Percentiles rank a stretch among this genome's conserved stretches.
phyloP scores from a whole-genome alignment of 1,139 yeast genomes.

The Pichia sp. region DNA sequence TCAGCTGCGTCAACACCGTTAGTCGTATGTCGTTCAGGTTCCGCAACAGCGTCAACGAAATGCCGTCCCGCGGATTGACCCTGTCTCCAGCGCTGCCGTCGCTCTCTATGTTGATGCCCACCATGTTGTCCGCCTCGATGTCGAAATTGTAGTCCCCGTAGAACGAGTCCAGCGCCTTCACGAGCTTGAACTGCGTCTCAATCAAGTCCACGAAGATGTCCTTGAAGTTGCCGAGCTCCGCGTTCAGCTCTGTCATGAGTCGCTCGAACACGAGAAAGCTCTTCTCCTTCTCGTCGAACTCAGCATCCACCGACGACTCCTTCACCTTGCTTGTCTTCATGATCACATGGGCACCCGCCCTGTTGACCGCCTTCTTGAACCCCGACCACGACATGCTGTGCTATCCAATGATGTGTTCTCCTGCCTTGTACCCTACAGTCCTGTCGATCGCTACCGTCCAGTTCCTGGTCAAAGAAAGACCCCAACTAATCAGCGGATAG shows the following conservation, averaged over 20 bases:
- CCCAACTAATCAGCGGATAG: too few species aligned
- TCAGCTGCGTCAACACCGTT: constrained; percentile 36
- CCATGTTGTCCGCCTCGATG: constrained; percentile 20
- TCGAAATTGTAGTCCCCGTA: constrained; percentile 40
- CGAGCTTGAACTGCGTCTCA: constrained; percentile 44
- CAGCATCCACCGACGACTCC: constrained; percentile 45
- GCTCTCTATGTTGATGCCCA: constrained; percentile 9
- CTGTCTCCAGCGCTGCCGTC: not conserved
- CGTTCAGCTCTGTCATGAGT: constrained; percentile 43
- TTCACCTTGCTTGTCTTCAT: constrained; percentile 46
- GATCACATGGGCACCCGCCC: constrained; percentile 57
- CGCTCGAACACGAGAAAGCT: constrained; percentile 45
- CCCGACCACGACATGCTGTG: constrained; percentile 54
- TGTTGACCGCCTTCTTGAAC: constrained; percentile 51
- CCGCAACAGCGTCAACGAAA: constrained; percentile 34
- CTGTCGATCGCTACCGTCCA: too few species aligned
- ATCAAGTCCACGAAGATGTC: constrained; percentile 35
- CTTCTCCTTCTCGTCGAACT: constrained; percentile 48
- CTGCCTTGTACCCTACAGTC: too few species aligned
- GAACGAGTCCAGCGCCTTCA: constrained; percentile 45
- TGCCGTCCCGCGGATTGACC: constrained; percentile 29
- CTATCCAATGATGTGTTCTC: too few species aligned
- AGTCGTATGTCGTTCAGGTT: constrained; percentile 37
- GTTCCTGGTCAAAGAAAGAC: too few species aligned
- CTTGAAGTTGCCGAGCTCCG: constrained; percentile 40